Conservation (phyloP, 2,329 filamentous ascomycete species). For the Diplodia intermedia region DNA sequence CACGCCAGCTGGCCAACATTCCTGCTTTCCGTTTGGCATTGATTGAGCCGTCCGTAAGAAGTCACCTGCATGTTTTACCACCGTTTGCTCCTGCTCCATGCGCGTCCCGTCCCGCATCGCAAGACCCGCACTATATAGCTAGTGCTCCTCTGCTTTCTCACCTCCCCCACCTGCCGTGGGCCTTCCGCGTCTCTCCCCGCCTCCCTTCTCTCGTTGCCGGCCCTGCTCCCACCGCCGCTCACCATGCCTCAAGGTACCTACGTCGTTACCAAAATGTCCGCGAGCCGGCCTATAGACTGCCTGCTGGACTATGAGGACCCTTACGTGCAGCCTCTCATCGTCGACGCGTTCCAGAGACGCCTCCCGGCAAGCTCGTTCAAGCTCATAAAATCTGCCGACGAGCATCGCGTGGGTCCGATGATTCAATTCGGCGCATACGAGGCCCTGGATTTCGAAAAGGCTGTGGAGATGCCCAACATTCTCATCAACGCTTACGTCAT, state of each 20-base stretch:
- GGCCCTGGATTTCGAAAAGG: constrained; percentile 80
- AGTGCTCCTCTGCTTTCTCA: constrained; percentile 6
- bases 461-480: constrained; percentile 66
- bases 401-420: constrained; percentile 58
- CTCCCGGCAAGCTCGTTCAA: constrained; percentile 64
- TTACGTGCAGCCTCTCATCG: constrained; percentile 87
- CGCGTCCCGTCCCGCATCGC: constrained; percentile 3
- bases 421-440: constrained; percentile 90
- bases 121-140: constrained; percentile 7
- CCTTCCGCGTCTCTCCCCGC: neutral
- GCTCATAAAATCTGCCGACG: constrained; percentile 60
- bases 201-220: neutral
- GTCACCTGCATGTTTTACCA: constrained; percentile 17
- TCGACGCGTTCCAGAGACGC: constrained; percentile 70
- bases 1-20: constrained; percentile 10
- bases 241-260: constrained; percentile 23
- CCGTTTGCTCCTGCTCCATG: neutral
- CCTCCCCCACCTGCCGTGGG: neutral
- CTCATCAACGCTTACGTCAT: constrained; percentile 92
- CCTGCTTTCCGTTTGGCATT: constrained; percentile 3
- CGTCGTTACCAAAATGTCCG: constrained; percentile 24
- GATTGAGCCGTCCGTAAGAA: constrained; percentile 15
- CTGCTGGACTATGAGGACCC: constrained; percentile 83
- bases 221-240: neutral
- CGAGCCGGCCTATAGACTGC: constrained; percentile 62